These are phyloP conservation scores for Saposhnikovia divaricata DNA, from an alignment of 129 eudicot genomes.

Conservation along the genomic window DNA sequence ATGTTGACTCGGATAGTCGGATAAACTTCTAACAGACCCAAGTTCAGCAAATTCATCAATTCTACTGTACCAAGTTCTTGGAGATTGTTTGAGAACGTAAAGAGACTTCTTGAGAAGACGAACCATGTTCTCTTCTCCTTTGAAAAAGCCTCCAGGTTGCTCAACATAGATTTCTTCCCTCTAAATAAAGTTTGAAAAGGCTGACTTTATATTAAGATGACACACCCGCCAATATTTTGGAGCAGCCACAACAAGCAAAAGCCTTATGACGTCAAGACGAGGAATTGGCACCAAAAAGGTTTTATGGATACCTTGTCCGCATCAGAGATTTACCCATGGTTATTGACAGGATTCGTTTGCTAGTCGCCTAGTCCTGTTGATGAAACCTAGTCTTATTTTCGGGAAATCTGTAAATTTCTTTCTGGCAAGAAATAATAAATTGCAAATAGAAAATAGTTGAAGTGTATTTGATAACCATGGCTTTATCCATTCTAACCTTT, in stretches of 20 bases:
- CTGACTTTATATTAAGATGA: neutral
- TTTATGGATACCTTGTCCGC: no score
- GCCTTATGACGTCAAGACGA: neutral
- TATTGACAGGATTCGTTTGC: no score
- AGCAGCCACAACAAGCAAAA: neutral
- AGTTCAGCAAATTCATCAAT: no score
- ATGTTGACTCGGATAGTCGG: no score
- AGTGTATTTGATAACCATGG: neutral
- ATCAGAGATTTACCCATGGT: no score
- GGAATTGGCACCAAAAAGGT: neutral
- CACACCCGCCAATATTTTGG: neutral
- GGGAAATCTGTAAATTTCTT: neutral
- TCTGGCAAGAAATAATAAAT: neutral
- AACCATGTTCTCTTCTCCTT: neutral
- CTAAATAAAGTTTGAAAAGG: neutral
- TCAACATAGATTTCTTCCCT: neutral
- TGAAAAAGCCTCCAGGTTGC: neutral
- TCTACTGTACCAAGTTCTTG: no score
- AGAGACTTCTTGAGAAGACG: no score
- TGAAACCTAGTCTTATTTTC: no score
- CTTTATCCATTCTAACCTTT: constrained; percentile 4
- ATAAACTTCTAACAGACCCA: no score
- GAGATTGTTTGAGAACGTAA: no score
- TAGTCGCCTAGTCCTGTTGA: neutral
- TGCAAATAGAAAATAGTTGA: neutral